These are phyloP conservation scores for Ricinus communis DNA, from an alignment of 345 rosid genomes.

Conservation along the genomic window DNA sequence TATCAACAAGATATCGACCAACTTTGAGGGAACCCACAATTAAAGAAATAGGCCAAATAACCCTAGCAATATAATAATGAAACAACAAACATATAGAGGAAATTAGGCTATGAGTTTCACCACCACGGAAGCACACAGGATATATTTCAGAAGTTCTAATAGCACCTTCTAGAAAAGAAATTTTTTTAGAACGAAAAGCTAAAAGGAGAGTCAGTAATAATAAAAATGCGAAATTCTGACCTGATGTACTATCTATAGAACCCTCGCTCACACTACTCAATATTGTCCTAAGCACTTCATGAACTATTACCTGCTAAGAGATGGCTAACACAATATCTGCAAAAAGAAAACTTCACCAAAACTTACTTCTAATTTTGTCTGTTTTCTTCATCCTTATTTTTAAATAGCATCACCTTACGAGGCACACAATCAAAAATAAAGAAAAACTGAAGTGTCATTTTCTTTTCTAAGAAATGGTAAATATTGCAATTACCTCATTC, in stretches of 20 bases:
- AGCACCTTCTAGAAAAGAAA: background rate
- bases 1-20: background rate
- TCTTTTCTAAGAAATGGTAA: background rate
- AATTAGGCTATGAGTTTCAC: no score
- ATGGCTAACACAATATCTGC: background rate
- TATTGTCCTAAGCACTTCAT: background rate
- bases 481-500: background rate
- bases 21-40: background rate
- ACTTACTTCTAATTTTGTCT: background rate
- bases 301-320: background rate
- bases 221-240: background rate
- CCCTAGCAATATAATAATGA: no score
- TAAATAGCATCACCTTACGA: background rate
- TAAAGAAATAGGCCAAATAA: background rate
- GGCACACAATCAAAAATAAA: background rate
- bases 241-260: background rate
- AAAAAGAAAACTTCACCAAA: background rate
- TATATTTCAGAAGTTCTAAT: background rate
- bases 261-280: background rate
- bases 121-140: background rate
- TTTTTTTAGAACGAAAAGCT: background rate
- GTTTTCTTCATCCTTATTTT: background rate
- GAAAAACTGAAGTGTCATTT: background rate
- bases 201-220: background rate
- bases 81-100: no score